Percentiles rank a stretch among this genome's conserved stretches.
Evolutionary conservation across 2,329 filamentous ascomycete genomes (phyloP).

Genomic region (Aspergillus luchuensis): DNA sequence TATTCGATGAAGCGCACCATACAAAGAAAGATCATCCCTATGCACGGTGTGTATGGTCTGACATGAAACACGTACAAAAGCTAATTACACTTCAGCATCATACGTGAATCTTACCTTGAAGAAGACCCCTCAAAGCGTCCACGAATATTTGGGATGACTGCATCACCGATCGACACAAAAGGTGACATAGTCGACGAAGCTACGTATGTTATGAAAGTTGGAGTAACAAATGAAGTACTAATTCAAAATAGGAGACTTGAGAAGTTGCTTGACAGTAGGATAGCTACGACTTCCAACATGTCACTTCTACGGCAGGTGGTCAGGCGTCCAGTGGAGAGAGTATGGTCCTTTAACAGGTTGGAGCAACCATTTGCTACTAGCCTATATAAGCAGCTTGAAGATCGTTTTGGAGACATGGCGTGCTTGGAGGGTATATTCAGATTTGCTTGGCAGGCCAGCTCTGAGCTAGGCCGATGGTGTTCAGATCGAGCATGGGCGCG

Average conservation of each 20-base stretch:
- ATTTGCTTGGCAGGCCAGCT: constrained; percentile 61
- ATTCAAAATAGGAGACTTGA: constrained; percentile 63
- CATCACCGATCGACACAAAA: constrained; percentile 86
- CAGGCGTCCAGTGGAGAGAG: constrained; percentile 61
- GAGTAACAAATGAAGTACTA: neutral
- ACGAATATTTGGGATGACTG: constrained; percentile 92
- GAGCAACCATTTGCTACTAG: constrained; percentile 61
- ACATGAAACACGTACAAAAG: constrained; percentile 10
- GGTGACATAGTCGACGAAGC: constrained; percentile 71
- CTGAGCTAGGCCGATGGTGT: constrained; percentile 78
- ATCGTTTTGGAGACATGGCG: constrained; percentile 54
- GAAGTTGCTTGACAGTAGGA: constrained; percentile 73
- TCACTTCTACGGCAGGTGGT: constrained; percentile 61
- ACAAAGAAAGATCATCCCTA: constrained; percentile 93
- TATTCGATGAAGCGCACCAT: constrained; percentile 97
- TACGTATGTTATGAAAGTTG: constrained; percentile 34
- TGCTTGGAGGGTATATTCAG: constrained; percentile 60
- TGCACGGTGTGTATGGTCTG: constrained; percentile 55
- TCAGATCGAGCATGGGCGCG: constrained; percentile 79
- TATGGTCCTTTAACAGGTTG: constrained; percentile 59
- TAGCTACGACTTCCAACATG: constrained; percentile 72
- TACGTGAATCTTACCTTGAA: constrained; percentile 78
- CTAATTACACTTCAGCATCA: constrained; percentile 57
- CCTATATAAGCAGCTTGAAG: constrained; percentile 62
- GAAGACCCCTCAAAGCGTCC: constrained; percentile 58